Evolutionary conservation across 1,139 yeast genomes (phyloP).

Genomic region (Protomyces pachydermus): DNA sequence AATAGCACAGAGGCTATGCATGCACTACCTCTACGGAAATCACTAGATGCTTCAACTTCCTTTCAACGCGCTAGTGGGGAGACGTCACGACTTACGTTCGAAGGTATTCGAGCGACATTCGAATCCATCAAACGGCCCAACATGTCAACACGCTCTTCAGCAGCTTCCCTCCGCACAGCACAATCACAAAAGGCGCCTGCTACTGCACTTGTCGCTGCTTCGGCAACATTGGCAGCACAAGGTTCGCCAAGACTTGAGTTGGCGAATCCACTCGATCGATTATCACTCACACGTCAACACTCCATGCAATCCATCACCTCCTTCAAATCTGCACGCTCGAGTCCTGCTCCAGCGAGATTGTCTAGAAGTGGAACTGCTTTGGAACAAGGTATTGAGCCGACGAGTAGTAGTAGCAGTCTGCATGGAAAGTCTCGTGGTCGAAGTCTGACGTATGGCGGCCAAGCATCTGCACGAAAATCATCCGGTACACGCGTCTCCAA

Average conservation of each 20-base stretch:
- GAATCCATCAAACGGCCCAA: constrained; percentile 14
- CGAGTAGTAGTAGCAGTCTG: neutral
- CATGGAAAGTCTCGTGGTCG: constrained; percentile 3
- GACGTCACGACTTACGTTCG: constrained; percentile 1
- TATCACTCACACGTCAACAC: neutral
- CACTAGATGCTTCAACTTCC: neutral
- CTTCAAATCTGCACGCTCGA: constrained; percentile 7
- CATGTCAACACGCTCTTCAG: constrained; percentile 5
- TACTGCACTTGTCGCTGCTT: constrained; percentile 10
- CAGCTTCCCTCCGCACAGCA: neutral
- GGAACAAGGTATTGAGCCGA: neutral
- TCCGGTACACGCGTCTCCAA: neutral
- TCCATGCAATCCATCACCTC: constrained; percentile 6
- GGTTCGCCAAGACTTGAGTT: constrained; percentile 17
- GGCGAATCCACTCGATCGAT: constrained; percentile 1
- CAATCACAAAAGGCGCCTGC: neutral
- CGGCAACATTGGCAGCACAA: constrained; percentile 12
- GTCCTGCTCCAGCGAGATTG: constrained; percentile 7
- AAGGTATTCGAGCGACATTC: constrained; percentile 14
- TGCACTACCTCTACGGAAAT: neutral
- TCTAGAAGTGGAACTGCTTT: neutral
- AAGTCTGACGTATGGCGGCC: constrained; percentile 20
- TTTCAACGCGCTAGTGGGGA: constrained; percentile 3
- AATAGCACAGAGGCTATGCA: neutral
- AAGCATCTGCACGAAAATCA: neutral